These are phyloP conservation scores for Pestalotiopsis sp. DNA, from an alignment of 2,329 filamentous ascomycete species.

Conservation along the genomic window DNA sequence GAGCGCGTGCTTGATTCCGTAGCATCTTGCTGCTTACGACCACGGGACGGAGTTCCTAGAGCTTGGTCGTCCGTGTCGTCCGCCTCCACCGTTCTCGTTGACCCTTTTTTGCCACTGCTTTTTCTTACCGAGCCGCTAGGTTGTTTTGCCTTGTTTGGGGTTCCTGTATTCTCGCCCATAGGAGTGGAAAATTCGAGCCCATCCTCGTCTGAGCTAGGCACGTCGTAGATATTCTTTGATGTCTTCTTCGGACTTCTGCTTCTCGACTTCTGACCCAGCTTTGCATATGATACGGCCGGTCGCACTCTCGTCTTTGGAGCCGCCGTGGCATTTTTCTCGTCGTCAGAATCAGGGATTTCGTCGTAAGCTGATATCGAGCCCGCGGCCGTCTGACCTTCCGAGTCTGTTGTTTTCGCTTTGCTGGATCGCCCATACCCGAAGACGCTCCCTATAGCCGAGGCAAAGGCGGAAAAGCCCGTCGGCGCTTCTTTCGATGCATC, in stretches of 20 bases:
- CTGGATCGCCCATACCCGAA: neutral
- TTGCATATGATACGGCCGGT: slow-evolving; percentile 21
- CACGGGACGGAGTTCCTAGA: slow-evolving; percentile 17
- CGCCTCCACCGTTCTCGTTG: neutral
- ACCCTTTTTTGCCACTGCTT: neutral
- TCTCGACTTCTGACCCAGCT: slow-evolving; percentile 22
- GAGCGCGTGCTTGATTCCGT: neutral
- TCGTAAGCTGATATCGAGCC: neutral
- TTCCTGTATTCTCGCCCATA: slow-evolving; percentile 13
- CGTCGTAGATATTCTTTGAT: slow-evolving; percentile 27
- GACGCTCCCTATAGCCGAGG: slow-evolving; percentile 11
- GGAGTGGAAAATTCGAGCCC: slow-evolving; percentile 19
- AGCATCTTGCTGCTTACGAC: neutral
- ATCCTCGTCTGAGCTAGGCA: slow-evolving; percentile 32
- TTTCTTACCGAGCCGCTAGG: slow-evolving; percentile 9
- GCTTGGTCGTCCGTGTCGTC: slow-evolving; percentile 1
- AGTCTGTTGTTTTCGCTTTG: neutral
- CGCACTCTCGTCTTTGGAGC: slow-evolving; percentile 15
- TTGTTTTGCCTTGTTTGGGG: slow-evolving; percentile 16
- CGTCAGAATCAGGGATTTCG: neutral
- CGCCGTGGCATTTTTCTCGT: neutral
- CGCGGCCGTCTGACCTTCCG: neutral
- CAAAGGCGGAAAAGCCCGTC: slow-evolving; percentile 7
- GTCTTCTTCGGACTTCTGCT: slow-evolving; percentile 7
- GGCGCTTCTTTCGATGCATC: neutral